phyloP scores from a whole-genome alignment of 2,329 filamentous ascomycete species.

The Ceratocystis albifundus region DNA sequence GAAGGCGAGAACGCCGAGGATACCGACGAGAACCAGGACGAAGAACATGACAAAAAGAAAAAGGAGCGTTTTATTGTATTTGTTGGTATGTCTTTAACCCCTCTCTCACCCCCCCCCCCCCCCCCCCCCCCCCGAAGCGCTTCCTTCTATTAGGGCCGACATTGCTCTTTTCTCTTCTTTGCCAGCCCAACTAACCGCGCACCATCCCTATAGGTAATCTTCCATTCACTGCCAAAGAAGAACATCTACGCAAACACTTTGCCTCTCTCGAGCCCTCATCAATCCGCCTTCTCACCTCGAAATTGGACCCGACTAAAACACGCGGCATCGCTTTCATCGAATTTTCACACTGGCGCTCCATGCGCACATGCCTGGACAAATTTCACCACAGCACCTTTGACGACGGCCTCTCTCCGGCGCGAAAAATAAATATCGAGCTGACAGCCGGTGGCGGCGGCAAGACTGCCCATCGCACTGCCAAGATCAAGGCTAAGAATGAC shows the following conservation, averaged over 20 bases:
- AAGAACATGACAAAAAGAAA: conserved; percentile 26
- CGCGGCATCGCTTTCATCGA: conserved; percentile 81
- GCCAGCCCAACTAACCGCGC: neutral
- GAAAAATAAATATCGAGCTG: conserved; percentile 86
- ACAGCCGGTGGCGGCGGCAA: conserved; percentile 83
- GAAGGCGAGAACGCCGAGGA: conserved; percentile 27
- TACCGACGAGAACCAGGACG: conserved; percentile 27
- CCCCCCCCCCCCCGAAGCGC: neutral
- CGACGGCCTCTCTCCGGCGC: conserved; percentile 41
- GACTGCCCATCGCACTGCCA: conserved; percentile 56
- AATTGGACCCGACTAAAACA: conserved; percentile 48
- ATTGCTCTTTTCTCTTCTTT: conserved; percentile 13
- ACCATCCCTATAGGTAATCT: conserved; percentile 56
- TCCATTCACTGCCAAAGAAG: conserved; percentile 66
- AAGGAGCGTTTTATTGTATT: conserved; percentile 62
- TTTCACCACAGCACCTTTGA: conserved; percentile 77
- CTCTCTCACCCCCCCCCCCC: neutral
- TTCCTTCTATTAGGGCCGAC: conserved; percentile 21
- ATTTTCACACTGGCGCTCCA: conserved; percentile 72
- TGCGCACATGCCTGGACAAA: conserved; percentile 84
- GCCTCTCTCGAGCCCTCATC: conserved; percentile 57
- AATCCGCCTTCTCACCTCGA: conserved; percentile 62
- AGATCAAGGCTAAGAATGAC: conserved; percentile 75
- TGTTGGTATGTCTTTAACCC: conserved; percentile 42
- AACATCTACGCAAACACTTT: conserved; percentile 64